These are phyloP conservation scores for Phytomonas francai DNA, from an alignment of 208 protist species.

Conservation along the genomic window DNA sequence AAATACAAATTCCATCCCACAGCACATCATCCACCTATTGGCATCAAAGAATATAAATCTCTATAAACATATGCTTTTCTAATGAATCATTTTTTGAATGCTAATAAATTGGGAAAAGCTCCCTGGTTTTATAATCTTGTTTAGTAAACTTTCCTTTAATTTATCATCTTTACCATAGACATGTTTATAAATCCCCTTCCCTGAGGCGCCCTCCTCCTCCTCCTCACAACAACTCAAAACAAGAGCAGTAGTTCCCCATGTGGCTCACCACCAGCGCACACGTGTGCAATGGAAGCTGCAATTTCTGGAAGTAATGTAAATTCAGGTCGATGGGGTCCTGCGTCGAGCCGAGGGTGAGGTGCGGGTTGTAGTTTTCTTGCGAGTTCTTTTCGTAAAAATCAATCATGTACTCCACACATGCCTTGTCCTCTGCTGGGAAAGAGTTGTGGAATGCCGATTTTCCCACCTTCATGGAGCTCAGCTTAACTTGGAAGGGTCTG, in stretches of 20 bases:
- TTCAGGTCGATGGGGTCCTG: conserved; percentile 22
- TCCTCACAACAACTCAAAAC: conserved; percentile 57
- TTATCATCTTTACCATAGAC: no score
- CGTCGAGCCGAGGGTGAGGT: conserved; percentile 68
- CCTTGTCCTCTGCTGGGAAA: conserved; percentile 36
- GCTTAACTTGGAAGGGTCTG: conserved; percentile 36
- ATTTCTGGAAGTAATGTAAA: conserved; percentile 44
- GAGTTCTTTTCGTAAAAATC: conserved; percentile 32
- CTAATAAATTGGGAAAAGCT: neutral
- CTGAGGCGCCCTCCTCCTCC: neutral
- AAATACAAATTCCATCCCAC: no score
- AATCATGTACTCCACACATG: conserved; percentile 38
- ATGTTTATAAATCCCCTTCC: no score
- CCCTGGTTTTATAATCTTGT: no score
- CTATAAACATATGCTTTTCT: neutral
- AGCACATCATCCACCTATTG: no score
- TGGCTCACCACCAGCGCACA: conserved; percentile 68
- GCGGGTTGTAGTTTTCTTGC: conserved; percentile 49
- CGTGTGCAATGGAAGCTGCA: conserved; percentile 43
- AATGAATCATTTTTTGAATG: neutral
- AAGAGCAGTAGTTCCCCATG: conserved; percentile 77
- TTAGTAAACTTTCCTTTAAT: no score
- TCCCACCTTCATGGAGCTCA: conserved; percentile 37
- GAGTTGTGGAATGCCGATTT: conserved; percentile 58
- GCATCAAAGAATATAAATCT: neutral